phyloP scores from a whole-genome alignment of 1,284 basidiomycete genomes.

The Anthracocystis walkeri region DNA sequence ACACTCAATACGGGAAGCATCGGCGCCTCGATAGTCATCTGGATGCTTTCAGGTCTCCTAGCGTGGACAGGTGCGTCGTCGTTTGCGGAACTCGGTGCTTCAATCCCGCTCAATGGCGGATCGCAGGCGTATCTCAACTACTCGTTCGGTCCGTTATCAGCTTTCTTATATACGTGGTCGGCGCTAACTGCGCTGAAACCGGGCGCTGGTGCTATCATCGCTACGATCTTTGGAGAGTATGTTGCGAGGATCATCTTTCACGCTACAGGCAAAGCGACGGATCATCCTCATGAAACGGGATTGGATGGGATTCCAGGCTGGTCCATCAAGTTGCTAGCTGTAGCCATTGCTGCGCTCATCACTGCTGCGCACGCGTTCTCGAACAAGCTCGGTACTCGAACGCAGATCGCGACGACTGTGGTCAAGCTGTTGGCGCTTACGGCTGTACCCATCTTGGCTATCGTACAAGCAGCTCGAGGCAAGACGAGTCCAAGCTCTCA shows the following conservation, averaged over 20 bases:
- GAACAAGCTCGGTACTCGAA: conserved; percentile 81
- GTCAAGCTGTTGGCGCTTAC: conserved; percentile 81
- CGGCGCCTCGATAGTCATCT: conserved; percentile 63
- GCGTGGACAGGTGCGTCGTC: conserved; percentile 74
- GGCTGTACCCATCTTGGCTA: conserved; percentile 78
- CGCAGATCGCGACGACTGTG: conserved; percentile 85
- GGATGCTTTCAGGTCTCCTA: conserved; percentile 61
- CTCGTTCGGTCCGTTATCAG: conserved; percentile 78
- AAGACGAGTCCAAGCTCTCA: conserved; percentile 47
- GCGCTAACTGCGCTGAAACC: conserved; percentile 72
- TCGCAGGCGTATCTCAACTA: conserved; percentile 77
- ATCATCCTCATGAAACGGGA: conserved; percentile 78
- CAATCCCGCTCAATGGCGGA: conserved; percentile 73
- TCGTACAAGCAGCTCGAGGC: conserved; percentile 79
- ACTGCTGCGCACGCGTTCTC: conserved; percentile 83
- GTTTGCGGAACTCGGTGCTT: conserved; percentile 74
- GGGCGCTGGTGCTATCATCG: conserved; percentile 75
- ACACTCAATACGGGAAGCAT: conserved; percentile 65
- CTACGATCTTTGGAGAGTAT: conserved; percentile 78
- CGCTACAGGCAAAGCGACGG: conserved; percentile 69
- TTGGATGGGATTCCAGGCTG: conserved; percentile 83
- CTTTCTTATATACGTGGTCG: conserved; percentile 73
- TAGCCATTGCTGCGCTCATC: conserved; percentile 79
- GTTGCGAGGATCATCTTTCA: conserved; percentile 75
- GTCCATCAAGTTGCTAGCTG: conserved; percentile 90